Evolutionary conservation across 2,329 filamentous ascomycete genomes (phyloP).

Genomic region (Fusarium sp.): DNA sequence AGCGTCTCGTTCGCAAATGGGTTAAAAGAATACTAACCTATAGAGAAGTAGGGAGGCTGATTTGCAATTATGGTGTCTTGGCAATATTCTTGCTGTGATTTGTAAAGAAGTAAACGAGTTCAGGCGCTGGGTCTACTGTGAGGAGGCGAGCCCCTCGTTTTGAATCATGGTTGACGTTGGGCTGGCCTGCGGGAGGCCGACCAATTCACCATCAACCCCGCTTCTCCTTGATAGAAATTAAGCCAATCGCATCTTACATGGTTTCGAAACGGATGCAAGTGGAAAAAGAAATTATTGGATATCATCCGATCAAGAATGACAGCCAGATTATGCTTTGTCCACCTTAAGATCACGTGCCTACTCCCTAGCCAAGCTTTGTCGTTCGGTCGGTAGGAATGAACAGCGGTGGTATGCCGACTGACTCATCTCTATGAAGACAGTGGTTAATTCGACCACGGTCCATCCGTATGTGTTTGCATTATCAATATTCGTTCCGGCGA

Average conservation of each 20-base stretch:
- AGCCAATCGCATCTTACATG: fast-evolving
- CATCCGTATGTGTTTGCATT: no score
- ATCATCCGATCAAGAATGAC: fast-evolving
- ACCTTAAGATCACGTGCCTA: fast-evolving
- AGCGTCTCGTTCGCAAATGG: fast-evolving
- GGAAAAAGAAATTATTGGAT: background rate
- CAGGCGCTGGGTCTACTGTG: fast-evolving
- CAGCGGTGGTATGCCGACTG: no score
- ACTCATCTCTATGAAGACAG: no score
- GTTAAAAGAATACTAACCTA: fast-evolving
- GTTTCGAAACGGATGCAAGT: background rate
- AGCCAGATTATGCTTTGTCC: fast-evolving
- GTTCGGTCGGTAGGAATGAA: no score
- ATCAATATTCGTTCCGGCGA: no score
- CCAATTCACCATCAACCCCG: background rate
- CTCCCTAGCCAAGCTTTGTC: fast-evolving
- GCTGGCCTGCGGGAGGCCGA: background rate
- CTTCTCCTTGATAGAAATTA: background rate
- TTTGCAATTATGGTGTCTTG: fast-evolving
- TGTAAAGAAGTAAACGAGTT: background rate
- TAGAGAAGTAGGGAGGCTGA: fast-evolving
- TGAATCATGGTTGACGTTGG: background rate
- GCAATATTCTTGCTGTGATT: fast-evolving
- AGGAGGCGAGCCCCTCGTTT: background rate
- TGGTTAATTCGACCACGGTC: no score